phyloP scores from a whole-genome alignment of 306 rosid species.

The Fragaria vesca region DNA sequence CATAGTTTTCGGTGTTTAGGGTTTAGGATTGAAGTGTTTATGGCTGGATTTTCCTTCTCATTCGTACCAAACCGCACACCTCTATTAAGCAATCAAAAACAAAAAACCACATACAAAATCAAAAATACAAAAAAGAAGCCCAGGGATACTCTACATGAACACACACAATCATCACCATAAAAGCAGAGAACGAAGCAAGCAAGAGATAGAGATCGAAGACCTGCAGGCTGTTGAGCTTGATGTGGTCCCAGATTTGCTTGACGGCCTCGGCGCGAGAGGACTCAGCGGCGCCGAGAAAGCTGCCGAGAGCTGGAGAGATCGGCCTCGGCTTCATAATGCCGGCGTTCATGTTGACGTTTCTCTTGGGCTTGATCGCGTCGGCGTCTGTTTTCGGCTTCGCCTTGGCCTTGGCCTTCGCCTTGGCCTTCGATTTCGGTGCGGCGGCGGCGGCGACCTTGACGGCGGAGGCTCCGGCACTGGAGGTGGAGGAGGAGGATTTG shows the following conservation, averaged over 20 bases:
- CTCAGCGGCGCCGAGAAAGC: slow-evolving; percentile 38
- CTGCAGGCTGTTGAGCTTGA: slow-evolving; percentile 48
- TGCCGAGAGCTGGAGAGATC: slow-evolving; percentile 37
- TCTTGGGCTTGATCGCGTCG: slow-evolving; percentile 1
- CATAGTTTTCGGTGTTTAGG: neutral
- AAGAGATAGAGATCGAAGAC: slow-evolving; percentile 5
- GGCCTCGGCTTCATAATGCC: slow-evolving; percentile 34
- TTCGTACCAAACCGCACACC: neutral
- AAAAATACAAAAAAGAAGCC: neutral
- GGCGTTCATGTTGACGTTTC: neutral
- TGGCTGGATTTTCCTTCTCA: neutral
- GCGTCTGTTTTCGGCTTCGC: slow-evolving; percentile 1
- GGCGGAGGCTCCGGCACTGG: slow-evolving; percentile 14
- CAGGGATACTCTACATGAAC: neutral
- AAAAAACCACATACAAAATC: neutral
- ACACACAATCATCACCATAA: neutral
- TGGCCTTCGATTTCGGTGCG: neutral
- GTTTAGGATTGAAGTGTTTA: neutral
- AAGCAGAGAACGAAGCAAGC: neutral
- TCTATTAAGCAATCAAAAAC: neutral
- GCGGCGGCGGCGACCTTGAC: neutral
- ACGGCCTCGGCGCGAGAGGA: slow-evolving; percentile 42
- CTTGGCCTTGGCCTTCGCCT: neutral
- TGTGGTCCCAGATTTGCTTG: slow-evolving; percentile 49
- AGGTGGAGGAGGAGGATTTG: slow-evolving; percentile 18